phyloP scores from a whole-genome alignment of 1,284 basidiomycete genomes.

The Sporisorium scitamineum region DNA sequence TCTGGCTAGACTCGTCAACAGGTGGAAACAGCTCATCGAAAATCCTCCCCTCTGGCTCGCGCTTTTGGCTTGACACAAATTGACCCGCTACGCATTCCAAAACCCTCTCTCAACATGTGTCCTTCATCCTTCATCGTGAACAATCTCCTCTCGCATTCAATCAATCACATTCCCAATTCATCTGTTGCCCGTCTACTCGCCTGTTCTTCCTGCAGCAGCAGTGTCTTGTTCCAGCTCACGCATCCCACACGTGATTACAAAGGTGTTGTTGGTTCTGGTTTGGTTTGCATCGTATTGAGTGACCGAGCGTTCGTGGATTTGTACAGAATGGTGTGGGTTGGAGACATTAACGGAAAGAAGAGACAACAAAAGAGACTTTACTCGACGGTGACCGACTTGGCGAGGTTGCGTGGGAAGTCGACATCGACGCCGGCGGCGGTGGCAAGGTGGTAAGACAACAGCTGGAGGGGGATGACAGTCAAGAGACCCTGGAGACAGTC shows the following conservation, averaged over 20 bases:
- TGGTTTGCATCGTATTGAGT: slow-evolving; percentile 9
- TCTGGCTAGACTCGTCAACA: slow-evolving; percentile 87
- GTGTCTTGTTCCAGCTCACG: background rate
- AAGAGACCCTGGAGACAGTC: slow-evolving; percentile 95
- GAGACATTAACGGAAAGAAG: background rate
- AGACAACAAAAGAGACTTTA: slow-evolving; percentile 23
- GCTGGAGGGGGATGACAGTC: slow-evolving; percentile 96
- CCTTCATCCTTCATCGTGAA: background rate
- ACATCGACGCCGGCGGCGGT: slow-evolving; percentile 96
- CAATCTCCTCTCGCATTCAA: slow-evolving; percentile 1
- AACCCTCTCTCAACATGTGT: slow-evolving; percentile 1
- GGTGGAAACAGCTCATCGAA: slow-evolving; percentile 87
- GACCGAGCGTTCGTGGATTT: slow-evolving; percentile 30
- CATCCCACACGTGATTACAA: background rate
- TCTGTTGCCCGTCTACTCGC: background rate
- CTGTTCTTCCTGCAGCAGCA: background rate
- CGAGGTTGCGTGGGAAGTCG: slow-evolving; percentile 96
- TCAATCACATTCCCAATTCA: background rate
- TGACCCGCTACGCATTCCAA: background rate
- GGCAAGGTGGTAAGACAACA: slow-evolving; percentile 96
- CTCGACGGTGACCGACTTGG: slow-evolving; percentile 70
- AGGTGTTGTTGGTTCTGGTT: background rate
- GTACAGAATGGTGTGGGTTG: slow-evolving; percentile 14
- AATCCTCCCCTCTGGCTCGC: slow-evolving; percentile 80
- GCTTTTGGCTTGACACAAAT: slow-evolving; percentile 67